Conservation (phyloP, 176 grass and related monocot genomes). For the Dendrocalamus sinicus region DNA sequence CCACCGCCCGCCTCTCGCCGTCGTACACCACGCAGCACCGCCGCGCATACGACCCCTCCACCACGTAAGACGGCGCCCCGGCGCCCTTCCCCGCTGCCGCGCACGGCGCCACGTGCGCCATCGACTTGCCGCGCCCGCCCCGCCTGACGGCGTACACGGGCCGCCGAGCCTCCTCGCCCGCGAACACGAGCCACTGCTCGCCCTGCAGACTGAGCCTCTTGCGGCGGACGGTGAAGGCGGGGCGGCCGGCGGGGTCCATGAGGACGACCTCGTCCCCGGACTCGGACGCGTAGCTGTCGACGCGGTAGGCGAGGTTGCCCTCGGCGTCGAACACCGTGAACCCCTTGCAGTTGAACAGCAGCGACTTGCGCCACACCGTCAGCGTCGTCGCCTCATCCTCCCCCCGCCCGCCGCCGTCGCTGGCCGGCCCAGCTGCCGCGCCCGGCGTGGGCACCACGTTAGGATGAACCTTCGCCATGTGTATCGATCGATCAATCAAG, state of each 20-base stretch:
- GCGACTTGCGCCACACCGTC: conserved; percentile 97
- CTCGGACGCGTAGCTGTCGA: conserved; percentile 80
- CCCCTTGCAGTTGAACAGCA: conserved; percentile 89
- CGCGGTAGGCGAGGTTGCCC: conserved; percentile 84
- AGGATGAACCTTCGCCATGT: conserved; percentile 77
- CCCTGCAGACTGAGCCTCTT: conserved; percentile 75
- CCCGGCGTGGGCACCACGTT: conserved; percentile 29
- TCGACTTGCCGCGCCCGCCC: conserved; percentile 31
- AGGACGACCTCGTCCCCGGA: conserved; percentile 62
- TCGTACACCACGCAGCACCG: conserved; percentile 87
- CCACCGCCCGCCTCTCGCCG: conserved; percentile 51
- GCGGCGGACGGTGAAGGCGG: conserved; percentile 72
- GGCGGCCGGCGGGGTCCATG: conserved; percentile 73
- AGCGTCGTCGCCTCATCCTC: conserved; percentile 50
- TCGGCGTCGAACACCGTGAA: conserved; percentile 86
- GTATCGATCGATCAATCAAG: not conserved
- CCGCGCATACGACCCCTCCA: conserved; percentile 77
- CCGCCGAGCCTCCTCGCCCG: conserved; percentile 54
- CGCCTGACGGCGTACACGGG: conserved; percentile 63
- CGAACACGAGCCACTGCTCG: conserved; percentile 71
- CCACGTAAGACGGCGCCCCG: conserved; percentile 41
- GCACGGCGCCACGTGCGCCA: conserved; percentile 53
- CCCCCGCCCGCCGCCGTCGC: not conserved
- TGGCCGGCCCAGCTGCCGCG: not conserved
- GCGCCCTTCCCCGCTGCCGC: not conserved